phyloP scores from a whole-genome alignment of 495 filamentous ascomycete genomes.

The Talaromyces thailandensis region DNA sequence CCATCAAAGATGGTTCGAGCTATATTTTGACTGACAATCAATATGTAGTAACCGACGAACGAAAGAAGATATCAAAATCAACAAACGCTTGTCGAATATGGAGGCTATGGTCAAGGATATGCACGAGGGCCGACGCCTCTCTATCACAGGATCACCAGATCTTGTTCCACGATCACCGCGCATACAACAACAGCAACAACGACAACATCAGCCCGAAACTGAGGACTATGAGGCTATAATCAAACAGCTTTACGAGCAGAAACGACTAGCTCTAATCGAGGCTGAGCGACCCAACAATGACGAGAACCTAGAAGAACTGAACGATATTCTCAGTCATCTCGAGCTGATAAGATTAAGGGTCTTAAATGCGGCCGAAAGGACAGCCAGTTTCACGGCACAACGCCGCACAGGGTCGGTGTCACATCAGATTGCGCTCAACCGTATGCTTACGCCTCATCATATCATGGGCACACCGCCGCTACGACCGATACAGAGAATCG shows the following conservation, averaged over 20 bases:
- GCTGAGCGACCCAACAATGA: not conserved
- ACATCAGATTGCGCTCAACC: slow-evolving; percentile 4
- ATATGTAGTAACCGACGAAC: not conserved
- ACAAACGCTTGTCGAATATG: not conserved
- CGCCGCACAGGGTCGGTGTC: not conserved
- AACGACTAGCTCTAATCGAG: slow-evolving; percentile 2
- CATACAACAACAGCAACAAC: not conserved
- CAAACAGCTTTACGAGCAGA: not conserved
- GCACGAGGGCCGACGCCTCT: not conserved
- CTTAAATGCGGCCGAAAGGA: slow-evolving; percentile 1
- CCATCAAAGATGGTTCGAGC: not conserved
- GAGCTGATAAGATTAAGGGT: not conserved
- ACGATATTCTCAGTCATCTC: slow-evolving; percentile 1
- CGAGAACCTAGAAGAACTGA: slow-evolving; percentile 4
- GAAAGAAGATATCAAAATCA: not conserved
- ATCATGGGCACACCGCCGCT: not conserved
- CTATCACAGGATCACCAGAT: not conserved
- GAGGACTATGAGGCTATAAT: slow-evolving; percentile 1
- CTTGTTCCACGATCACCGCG: not conserved
- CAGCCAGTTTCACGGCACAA: slow-evolving; percentile 3
- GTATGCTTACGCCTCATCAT: not conserved
- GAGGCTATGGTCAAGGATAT: slow-evolving; percentile 5
- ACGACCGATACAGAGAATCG: not conserved
- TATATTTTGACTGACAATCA: not conserved
- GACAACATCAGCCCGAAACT: not conserved